Evolutionary conservation across 345 rosid genomes (phyloP), one percentile per base, ranked within the genome.

Genomic region (Clarkia xantiana): DNA sequence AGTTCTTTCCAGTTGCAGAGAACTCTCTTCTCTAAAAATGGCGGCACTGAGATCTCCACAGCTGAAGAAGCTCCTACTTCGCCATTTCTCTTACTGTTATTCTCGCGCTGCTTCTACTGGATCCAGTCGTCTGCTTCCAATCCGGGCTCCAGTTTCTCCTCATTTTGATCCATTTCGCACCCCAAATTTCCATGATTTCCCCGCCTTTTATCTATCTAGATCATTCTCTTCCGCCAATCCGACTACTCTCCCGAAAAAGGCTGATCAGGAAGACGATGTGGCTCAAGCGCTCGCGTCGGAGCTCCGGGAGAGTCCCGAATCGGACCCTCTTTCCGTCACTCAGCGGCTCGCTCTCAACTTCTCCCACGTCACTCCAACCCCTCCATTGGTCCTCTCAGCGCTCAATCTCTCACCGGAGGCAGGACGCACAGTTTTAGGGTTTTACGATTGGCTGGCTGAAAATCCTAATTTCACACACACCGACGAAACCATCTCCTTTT

Each of bases 401-500:
- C 93, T 86, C 42, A 78, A 71, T 53, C 66, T 84, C 47, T 71
- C 94, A 10, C 76, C 82, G 0, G 87, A 76, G 41, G 95, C 96
- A 29, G 96, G 96, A 16, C 93, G 98, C 15, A 59, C 79, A 0
- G 78, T 72, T 13, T 43, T 91, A 25, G 94, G 90, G 16, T 78
- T 91, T 34, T 68, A 80, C 60, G 70, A 75, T 7, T 91, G 96
- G 98, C 62, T 86, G 7, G 60, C 60, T 22, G 71, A 67, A 2
- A 66, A 44, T 57, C 36, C 66, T 3, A 54, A 47, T 10, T 91
- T 91, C 58, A 52, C 72, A 0, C 90, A 72, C 52, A 60, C 74
- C 3, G 98, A 91, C 25, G 95, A 91, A 58, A 78, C 95, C 3
- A 43, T 77, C 16, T 78, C 98, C n/a, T 67, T 53, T 41, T 86